Conservation (phyloP, 2,329 filamentous ascomycete genomes). For the Beauveria rudraprayagi region DNA sequence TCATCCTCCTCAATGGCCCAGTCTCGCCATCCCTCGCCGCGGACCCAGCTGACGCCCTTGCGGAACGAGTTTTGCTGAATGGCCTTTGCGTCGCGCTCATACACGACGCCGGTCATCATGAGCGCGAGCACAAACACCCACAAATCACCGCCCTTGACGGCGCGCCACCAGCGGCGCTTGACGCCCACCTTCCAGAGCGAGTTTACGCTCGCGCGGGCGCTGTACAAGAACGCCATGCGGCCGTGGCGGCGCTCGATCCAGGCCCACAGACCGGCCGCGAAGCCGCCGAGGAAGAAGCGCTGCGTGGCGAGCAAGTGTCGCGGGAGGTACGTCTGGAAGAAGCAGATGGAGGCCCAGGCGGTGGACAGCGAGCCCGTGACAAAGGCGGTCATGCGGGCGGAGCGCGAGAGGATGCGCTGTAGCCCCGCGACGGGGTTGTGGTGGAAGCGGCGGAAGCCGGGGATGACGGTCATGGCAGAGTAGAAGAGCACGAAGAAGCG, state of each 20-base stretch:
- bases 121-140: slow-evolving; percentile 73
- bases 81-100: slow-evolving; percentile 62
- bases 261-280: slow-evolving; percentile 78
- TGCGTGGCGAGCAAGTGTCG: slow-evolving; percentile 67
- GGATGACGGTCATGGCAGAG: slow-evolving; percentile 57
- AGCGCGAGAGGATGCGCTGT: slow-evolving; percentile 56
- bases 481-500: slow-evolving; percentile 73
- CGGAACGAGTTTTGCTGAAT: slow-evolving; percentile 60
- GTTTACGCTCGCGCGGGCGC: slow-evolving; percentile 69
- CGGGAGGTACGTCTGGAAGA: slow-evolving; percentile 76
- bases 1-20: slow-evolving; percentile 48
- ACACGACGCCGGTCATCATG: slow-evolving; percentile 68
- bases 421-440: slow-evolving; percentile 59
- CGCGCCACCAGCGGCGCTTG: slow-evolving; percentile 82
- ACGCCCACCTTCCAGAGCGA: slow-evolving; percentile 88
- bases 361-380: slow-evolving; percentile 73
- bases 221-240: slow-evolving; percentile 68
- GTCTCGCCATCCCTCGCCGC: slow-evolving; percentile 69
- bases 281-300: slow-evolving; percentile 83
- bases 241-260: slow-evolving; percentile 62
- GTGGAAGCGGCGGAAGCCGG: slow-evolving; percentile 60
- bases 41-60: slow-evolving; percentile 65
- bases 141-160: slow-evolving; percentile 74
- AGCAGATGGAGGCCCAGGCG: slow-evolving; percentile 80
- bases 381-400: slow-evolving; percentile 69